Base-by-base conservation (phyloP, 2,329 filamentous ascomycete genomes). In the Cladosporium sphaerospermum region DNA sequence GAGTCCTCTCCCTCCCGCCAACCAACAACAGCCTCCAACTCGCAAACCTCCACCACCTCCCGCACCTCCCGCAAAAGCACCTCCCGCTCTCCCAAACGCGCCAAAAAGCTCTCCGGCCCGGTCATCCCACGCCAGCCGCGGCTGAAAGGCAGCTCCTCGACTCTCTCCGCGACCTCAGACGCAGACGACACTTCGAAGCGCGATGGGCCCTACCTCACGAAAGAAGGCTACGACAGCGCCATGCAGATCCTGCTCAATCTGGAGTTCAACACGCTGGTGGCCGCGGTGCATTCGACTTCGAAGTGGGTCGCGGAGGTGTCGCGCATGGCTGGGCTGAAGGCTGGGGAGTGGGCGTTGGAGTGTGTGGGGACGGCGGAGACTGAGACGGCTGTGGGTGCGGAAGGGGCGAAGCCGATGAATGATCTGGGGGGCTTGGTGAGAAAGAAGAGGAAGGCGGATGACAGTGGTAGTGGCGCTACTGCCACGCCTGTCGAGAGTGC, bases 251-350 rank as follows among this genome's bases (percentile, higher is more conserved):
- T 93, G 0, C 76, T 91, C 4, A 81, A 85, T 54, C 78, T 90
- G 0, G 86, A 90, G 66, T 93, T 93, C 67, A 76, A 81, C 1
- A 85, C 78, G 8, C 68, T 83, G 3, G 78, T 80, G 9, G 79
- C 85, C 45, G 83, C 85, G 0, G 73, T 72, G 1, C 74, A 75
- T 32, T 89, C 86, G 62, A 88, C 87, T 2, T 72, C 69, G 48
- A 80, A 85, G 50, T 93, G 88, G 87, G 75, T 83, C 41, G 77
- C 77, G 11, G 86, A 92, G 62, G 45, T 54, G 7, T 49, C 45
- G 28, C 39, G 45, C 2, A 50, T 50, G 52, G 46, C 39, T 2
- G 45, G 44, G 6, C 16, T 54, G 18, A 54, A 14, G 19, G 36
- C 36, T 18, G 43, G 37, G 44, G 61, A 64, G 9, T 62, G 62